A percentile compares a stretch with the other conserved stretches of the same genome.
Conservation (phyloP, 2,329 filamentous ascomycete genomes). For the Fusarium praegraminearum region DNA sequence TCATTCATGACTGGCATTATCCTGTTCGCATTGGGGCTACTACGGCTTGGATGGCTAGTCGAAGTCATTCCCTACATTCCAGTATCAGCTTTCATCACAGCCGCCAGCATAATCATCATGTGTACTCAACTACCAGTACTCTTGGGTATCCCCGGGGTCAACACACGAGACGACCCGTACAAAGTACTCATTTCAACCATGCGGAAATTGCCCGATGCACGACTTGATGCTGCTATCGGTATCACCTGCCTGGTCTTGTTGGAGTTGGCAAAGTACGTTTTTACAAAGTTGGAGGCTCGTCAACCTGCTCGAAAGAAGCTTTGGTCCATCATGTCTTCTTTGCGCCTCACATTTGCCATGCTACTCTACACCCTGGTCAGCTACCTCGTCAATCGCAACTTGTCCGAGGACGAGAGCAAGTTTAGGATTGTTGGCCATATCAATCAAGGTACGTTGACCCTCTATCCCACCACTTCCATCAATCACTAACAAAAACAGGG, state of each 20-base stretch:
- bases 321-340: conserved; percentile 80
- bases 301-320: conserved; percentile 71
- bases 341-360: conserved; percentile 81
- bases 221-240: conserved; percentile 78
- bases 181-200: conserved; percentile 58
- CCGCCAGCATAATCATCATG: conserved; percentile 64
- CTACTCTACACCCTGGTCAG: conserved; percentile 81
- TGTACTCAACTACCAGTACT: conserved; percentile 60
- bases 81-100: conserved; percentile 64
- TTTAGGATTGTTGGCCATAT: conserved; percentile 76
- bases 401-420: conserved; percentile 58
- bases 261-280: conserved; percentile 67
- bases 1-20: conserved; percentile 60
- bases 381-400: conserved; percentile 72
- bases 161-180: conserved; percentile 60
- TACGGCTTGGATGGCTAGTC: conserved; percentile 63
- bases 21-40: conserved; percentile 59
- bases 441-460: conserved; percentile 65
- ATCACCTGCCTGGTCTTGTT: conserved; percentile 74
- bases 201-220: conserved; percentile 57
- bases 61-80: conserved; percentile 65
- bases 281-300: conserved; percentile 69
- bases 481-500: conserved; percentile 23
- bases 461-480: neutral
- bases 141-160: conserved; percentile 59